A percentile compares a stretch with the other conserved stretches of the same genome.
phyloP scores from a whole-genome alignment of 352 stramenopile species.

The Paralagenidium karlingii region DNA sequence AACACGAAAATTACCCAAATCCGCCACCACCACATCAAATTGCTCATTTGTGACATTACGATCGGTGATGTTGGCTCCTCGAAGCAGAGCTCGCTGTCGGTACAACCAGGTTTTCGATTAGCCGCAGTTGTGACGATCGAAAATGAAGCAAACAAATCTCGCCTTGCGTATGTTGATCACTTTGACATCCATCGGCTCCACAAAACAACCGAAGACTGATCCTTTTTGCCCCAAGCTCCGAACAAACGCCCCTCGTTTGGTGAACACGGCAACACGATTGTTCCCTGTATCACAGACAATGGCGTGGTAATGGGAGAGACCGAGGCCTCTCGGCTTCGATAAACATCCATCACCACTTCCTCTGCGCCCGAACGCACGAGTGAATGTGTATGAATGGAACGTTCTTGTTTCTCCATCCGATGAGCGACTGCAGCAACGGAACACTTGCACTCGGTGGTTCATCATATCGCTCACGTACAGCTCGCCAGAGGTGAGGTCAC shows the following conservation, averaged over 20 bases:
- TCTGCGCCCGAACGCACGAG: background rate
- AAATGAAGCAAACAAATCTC: too few relatives aligned
- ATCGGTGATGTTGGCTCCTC: slow-evolving; percentile 17
- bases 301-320: slow-evolving; percentile 57
- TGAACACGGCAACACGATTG: slow-evolving; percentile 27
- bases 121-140: background rate
- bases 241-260: slow-evolving; percentile 46
- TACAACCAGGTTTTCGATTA: too few relatives aligned
- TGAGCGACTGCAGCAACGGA: too few relatives aligned
- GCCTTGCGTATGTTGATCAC: slow-evolving; percentile 1
- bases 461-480: slow-evolving; percentile 44
- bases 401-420: slow-evolving; percentile 30
- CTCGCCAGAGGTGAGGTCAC: slow-evolving; percentile 43
- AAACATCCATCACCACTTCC: background rate
- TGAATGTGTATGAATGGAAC: background rate
- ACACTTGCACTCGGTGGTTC: slow-evolving; percentile 36
- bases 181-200: background rate
- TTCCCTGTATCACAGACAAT: slow-evolving; percentile 48
- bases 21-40: slow-evolving; percentile 53
- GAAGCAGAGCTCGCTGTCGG: slow-evolving; percentile 21
- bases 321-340: slow-evolving; percentile 9
- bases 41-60: slow-evolving; percentile 38
- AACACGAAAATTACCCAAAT: slow-evolving; percentile 50
- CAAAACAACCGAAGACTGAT: background rate
- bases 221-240: slow-evolving; percentile 26